phyloP scores from a whole-genome alignment of 306 rosid genomes.

The Trichosanthes truncata region DNA sequence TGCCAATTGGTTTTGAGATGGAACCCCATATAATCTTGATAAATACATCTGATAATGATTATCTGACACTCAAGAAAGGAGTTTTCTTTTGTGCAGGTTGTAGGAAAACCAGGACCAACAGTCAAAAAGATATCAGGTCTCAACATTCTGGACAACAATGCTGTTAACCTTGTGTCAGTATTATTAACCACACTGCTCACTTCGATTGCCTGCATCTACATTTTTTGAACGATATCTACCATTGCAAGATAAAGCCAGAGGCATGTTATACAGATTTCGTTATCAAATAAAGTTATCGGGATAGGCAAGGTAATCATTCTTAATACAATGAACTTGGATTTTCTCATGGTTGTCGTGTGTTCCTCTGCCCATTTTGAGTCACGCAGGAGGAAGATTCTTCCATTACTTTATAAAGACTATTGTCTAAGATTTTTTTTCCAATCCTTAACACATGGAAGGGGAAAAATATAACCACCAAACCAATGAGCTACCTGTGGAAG shows the following conservation, averaged over 20 bases:
- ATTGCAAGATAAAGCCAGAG: background rate
- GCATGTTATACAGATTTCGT: background rate
- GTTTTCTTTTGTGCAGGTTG: constrained; percentile 43
- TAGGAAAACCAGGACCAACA: constrained; percentile 84
- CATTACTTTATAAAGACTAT: background rate
- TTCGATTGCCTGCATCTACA: constrained; percentile 40
- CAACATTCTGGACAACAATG: constrained; percentile 76
- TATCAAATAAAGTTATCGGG: background rate
- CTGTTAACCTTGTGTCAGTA: constrained; percentile 65
- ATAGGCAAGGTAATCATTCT: background rate
- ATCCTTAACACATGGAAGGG: background rate
- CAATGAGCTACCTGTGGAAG: background rate
- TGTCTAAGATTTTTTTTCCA: background rate
- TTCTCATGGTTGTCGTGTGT: background rate
- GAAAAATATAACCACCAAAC: background rate
- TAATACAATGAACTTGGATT: background rate
- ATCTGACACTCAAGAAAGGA: background rate
- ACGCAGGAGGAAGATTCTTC: background rate
- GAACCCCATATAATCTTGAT: no score
- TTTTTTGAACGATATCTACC: constrained; percentile 30
- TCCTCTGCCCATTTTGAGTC: background rate
- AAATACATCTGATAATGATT: background rate
- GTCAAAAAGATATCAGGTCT: constrained; percentile 69
- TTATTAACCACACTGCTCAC: constrained; percentile 59
- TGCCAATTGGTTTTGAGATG: no score